phyloP scores from a whole-genome alignment of 1,284 basidiomycete species.

The Ustilago hordei region DNA sequence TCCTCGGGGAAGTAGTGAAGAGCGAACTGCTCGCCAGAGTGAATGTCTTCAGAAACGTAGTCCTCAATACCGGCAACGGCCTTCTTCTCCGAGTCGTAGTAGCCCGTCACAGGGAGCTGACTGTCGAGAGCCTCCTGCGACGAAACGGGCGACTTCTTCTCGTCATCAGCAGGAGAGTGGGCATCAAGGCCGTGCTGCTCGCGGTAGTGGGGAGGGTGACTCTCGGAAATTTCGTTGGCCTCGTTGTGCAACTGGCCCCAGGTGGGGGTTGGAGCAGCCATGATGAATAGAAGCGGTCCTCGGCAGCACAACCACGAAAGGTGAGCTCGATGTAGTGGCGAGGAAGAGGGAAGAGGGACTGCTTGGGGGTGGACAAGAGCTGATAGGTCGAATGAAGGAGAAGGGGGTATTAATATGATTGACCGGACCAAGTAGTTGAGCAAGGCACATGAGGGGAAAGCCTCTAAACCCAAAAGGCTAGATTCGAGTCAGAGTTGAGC shows the following conservation, averaged over 20 bases:
- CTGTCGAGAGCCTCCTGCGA: constrained; percentile 35
- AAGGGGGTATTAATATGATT: constrained; percentile 24
- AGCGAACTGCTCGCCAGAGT: constrained; percentile 49
- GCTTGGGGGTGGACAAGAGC: constrained; percentile 7
- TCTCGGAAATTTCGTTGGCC: constrained; percentile 52
- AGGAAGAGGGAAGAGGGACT: background rate
- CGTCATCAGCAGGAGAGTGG: constrained; percentile 27
- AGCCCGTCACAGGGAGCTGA: constrained; percentile 37
- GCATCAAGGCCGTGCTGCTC: constrained; percentile 35
- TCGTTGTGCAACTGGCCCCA: constrained; percentile 50
- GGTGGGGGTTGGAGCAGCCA: constrained; percentile 45
- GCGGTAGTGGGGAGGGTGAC: constrained; percentile 40
- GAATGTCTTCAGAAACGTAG: constrained; percentile 42
- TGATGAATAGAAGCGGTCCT: constrained; percentile 15
- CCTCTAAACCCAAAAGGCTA: constrained; percentile 10
- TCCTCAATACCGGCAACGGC: constrained; percentile 42
- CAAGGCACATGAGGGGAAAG: background rate
- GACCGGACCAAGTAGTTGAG: background rate
- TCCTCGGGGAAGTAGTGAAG: constrained; percentile 54
- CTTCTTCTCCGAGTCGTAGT: constrained; percentile 51
- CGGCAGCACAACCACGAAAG: background rate
- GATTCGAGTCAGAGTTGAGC: constrained; percentile 20
- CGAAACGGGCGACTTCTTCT: constrained; percentile 50
- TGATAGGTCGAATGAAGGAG: background rate
- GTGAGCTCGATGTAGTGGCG: constrained; percentile 8